Conservation (phyloP, 73 alveolate species). For the Symbiodinium natans region DNA sequence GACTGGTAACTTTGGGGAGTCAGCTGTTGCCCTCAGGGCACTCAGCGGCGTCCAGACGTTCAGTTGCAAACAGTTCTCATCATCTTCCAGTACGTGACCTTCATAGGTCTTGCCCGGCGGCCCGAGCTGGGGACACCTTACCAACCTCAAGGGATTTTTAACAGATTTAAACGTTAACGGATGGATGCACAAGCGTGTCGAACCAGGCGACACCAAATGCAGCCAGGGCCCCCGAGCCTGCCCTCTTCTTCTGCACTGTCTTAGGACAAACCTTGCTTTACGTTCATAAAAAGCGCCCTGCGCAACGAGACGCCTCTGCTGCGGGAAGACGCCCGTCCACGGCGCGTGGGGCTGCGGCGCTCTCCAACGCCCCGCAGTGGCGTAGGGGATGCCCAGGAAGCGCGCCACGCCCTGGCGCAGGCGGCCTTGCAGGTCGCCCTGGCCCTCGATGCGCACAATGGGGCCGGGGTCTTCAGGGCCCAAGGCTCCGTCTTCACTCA, state of each 20-base stretch:
- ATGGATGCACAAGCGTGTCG: too few species aligned
- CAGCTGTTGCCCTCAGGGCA: not conserved
- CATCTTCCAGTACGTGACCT: conserved; percentile 21
- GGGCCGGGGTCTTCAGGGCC: not conserved
- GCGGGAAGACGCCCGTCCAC: not conserved
- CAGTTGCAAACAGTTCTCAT: conserved; percentile 46
- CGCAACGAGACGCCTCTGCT: too few species aligned
- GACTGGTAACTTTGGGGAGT: not conserved
- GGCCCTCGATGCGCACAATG: not conserved
- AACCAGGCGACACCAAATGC: too few species aligned
- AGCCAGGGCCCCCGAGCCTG: too few species aligned
- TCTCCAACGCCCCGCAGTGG: not conserved
- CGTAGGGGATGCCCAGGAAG: conserved; percentile 36
- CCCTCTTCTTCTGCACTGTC: too few species aligned
- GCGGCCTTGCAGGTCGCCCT: not conserved
- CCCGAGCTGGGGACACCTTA: conserved; percentile 36
- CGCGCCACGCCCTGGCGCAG: conserved; percentile 40
- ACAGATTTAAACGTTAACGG: too few species aligned
- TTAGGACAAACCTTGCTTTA: too few species aligned
- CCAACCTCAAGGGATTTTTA: too few species aligned
- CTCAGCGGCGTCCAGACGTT: conserved; percentile 49
- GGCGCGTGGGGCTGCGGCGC: not conserved
- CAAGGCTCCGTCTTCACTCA: not conserved
- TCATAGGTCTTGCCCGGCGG: conserved; percentile 11
- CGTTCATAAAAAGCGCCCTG: too few species aligned